phyloP scores from a whole-genome alignment of 768 basidiomycete species.

The Boletus huronensis region DNA sequence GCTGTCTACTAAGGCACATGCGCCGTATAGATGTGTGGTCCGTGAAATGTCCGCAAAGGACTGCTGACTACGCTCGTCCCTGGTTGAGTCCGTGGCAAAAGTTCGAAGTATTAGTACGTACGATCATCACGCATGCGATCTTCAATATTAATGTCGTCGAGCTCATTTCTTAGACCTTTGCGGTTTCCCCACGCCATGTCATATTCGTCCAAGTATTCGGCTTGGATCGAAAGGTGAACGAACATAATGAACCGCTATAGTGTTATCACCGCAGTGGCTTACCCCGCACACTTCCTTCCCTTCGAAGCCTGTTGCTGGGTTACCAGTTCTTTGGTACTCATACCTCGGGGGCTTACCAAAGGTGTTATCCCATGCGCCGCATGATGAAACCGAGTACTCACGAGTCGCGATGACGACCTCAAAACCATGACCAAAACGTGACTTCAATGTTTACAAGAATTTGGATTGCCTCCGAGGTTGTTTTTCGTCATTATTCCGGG shows the following conservation, averaged over 20 bases:
- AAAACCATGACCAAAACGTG: constrained; percentile 19
- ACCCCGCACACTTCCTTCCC: constrained; percentile 21
- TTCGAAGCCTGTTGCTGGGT: constrained; percentile 17
- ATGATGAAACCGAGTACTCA: constrained; percentile 5
- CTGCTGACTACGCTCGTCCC: background rate
- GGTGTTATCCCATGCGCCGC: background rate
- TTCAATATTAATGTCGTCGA: background rate
- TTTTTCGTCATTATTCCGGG: constrained; percentile 3
- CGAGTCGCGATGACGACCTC: constrained; percentile 11
- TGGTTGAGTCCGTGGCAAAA: background rate
- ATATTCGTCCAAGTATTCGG: constrained; percentile 26
- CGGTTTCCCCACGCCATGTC: constrained; percentile 27
- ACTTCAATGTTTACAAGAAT: constrained; percentile 15
- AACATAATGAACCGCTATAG: background rate
- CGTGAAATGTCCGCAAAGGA: background rate
- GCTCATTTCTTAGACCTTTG: constrained; percentile 8
- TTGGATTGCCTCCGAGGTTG: constrained; percentile 3
- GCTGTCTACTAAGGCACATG: background rate
- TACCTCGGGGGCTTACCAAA: constrained; percentile 14
- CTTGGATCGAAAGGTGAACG: constrained; percentile 13
- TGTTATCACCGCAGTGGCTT: background rate
- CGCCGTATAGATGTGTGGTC: background rate
- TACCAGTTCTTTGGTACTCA: constrained; percentile 7
- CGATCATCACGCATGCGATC: background rate
- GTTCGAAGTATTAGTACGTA: background rate